Base-by-base conservation (phyloP, 108 stramenopile species). In the Conticribra guillardii region DNA sequence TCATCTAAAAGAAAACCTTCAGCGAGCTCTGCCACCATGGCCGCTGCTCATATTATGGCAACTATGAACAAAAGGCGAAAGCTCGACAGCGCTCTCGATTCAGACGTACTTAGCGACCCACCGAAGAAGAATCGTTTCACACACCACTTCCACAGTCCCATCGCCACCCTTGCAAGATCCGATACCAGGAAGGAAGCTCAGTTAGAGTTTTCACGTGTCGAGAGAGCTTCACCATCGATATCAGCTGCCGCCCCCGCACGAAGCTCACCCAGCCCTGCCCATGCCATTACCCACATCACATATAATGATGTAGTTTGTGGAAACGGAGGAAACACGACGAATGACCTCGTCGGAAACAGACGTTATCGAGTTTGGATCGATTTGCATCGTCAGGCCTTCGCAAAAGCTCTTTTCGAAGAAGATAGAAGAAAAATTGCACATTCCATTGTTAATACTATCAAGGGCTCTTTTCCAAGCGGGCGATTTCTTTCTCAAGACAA, bases 331-430 rank as follows among this genome's bases (percentile, higher is more conserved):
- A 63, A 62, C 68, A 70, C 69, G 4, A 70, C 74, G 21, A 46
- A 41, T 2, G 60, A 57, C 4, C 74, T 75, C 2, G 59, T 75
- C 16, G 74, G 74, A 4, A 75, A 75, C 34, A 24, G 61, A 51
- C 74, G 74, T 5, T 75, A 50, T 59, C 41, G 60, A 24, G 74
- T 75, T 1, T 75, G 67, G 74, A 60, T 75, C 67, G 60, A 69
- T 32, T 16, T 69, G 17, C 67, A 70, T 32, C 47, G 14, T 27
- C 46, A 29, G 24, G 19, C 58, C 16, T 75, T 70, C 46, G 74
- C 74, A 31, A 67, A 64, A 64, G 74, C 67, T 14, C 27, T 54
- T 29, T 60, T 24, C 46, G 68, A 70, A 4, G 58, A 34, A 26
- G 34, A 70, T 8, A 32, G 60, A 54, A 14, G 47, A 16, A 44